These are phyloP conservation scores for Exophiala sideris DNA, from an alignment of 2,329 filamentous ascomycete genomes.

Conservation along the genomic window DNA sequence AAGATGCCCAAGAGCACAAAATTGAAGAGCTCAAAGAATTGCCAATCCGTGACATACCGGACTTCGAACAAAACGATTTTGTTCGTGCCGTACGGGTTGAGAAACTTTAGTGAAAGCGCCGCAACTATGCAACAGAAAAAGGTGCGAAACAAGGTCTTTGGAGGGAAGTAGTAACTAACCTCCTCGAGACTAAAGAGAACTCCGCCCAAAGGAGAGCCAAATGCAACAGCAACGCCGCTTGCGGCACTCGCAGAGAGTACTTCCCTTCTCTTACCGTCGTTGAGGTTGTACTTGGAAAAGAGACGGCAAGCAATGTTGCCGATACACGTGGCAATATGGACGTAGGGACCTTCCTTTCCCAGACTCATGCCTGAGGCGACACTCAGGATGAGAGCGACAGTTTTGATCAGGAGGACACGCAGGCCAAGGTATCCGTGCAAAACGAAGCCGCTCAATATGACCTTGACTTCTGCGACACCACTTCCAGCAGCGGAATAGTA, in stretches of 20 bases:
- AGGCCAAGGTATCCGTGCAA: slow-evolving; percentile 91
- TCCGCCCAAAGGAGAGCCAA: slow-evolving; percentile 84
- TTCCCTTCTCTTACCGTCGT: slow-evolving; percentile 91
- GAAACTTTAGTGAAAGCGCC: slow-evolving; percentile 84
- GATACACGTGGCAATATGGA: slow-evolving; percentile 94
- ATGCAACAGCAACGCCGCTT: slow-evolving; percentile 88
- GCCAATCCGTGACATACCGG: slow-evolving; percentile 85
- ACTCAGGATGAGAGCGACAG: slow-evolving; percentile 75
- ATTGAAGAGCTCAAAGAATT: slow-evolving; percentile 80
- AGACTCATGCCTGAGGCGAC: slow-evolving; percentile 90
- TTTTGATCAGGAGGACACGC: slow-evolving; percentile 82
- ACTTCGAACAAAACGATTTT: slow-evolving; percentile 98
- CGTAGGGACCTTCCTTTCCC: slow-evolving; percentile 92
- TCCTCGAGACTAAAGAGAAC: slow-evolving; percentile 93
- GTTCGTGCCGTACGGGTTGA: slow-evolving; percentile 92
- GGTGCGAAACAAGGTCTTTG: slow-evolving; percentile 93
- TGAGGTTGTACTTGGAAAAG: slow-evolving; percentile 90
- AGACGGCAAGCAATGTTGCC: slow-evolving; percentile 92
- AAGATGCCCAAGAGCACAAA: slow-evolving; percentile 85
- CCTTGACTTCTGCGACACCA: slow-evolving; percentile 93
- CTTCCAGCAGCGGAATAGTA: slow-evolving; percentile 96
- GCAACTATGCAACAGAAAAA: slow-evolving; percentile 97
- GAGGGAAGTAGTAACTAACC: slow-evolving; percentile 95
- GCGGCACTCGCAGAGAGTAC: slow-evolving; percentile 90
- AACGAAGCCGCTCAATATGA: slow-evolving; percentile 97